Evolutionary conservation across 2,329 filamentous ascomycete species (phyloP), one percentile per base, ranked within the genome.

Genomic region (Teratosphaeria pseudoeucalypti): DNA sequence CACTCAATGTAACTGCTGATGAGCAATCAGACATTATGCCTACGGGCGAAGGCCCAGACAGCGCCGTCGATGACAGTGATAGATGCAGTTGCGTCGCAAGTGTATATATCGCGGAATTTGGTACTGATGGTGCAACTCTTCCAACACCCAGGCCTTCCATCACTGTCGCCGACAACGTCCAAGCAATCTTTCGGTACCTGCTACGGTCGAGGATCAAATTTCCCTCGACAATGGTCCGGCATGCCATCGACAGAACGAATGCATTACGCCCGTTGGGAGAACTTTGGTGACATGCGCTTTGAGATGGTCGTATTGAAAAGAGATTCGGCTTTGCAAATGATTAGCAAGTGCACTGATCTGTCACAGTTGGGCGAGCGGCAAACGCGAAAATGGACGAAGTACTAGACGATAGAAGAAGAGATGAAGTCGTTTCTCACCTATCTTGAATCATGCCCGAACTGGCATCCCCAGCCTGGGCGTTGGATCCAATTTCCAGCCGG

Each of bases 1-100:
- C 19, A 23, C 19, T 11, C 39, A 16, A 2, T 52, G 34, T 11
- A 5, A 53, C 26, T 2, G 34, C 57, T 59, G 34, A 59, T 29
- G 16, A 55, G 19, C 14, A 49, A 10, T 19, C 27, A 59, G 57
- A 26, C 32, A 59, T 39, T 7, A 34, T 59, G 57, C 53, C 19
- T 26, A 57, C 19, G 57, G 57, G n/a, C 52, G 57, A 11, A 53
- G 57, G 16, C 57, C 57, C 5, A 49, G 43, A n/a, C 43, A 49
- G n/a, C 43, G 43, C 16, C 43, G 43, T 49, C 43, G 43, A n/a
- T 49, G 19, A 23, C 16, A 19, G 37, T 39, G 16, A 2, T 16
- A 10, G 37, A 16, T 11, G 37, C 11, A 12, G 11, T 39, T 39
- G 11, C 16, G 10, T 39, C 37, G 37, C 37, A 12, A 16, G 37